A percentile compares a stretch with the other conserved stretches of the same genome.
phyloP scores from a whole-genome alignment of 768 basidiomycete species.

The Leccinum incarnatum region DNA sequence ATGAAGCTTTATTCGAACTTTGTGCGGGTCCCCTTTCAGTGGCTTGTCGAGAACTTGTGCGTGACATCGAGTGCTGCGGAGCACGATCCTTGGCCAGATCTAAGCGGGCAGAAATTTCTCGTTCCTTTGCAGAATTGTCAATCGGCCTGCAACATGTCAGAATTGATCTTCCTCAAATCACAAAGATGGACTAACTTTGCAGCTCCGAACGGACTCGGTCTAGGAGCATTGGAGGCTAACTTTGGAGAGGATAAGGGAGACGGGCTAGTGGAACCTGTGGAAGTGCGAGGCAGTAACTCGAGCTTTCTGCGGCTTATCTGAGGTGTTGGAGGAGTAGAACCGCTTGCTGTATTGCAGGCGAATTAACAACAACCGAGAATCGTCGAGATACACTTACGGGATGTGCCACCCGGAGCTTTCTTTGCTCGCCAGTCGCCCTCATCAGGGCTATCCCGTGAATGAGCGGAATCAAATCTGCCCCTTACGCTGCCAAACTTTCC shows the following conservation, averaged over 20 bases:
- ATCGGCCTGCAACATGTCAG: conserved; percentile 60
- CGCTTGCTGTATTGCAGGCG: conserved; percentile 45
- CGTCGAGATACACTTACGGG: conserved; percentile 50
- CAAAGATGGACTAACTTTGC: conserved; percentile 57
- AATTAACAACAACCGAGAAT: conserved; percentile 13
- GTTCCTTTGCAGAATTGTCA: conserved; percentile 75
- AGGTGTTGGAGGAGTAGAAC: conserved; percentile 79
- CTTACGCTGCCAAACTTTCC: conserved; percentile 45
- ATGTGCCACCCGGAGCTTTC: conserved; percentile 47
- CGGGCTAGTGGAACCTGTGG: conserved; percentile 59
- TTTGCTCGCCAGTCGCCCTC: conserved; percentile 74
- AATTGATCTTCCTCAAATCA: background rate
- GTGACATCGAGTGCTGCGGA: conserved; percentile 41
- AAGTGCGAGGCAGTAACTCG: conserved; percentile 80
- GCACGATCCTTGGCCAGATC: conserved; percentile 38
- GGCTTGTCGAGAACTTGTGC: conserved; percentile 46
- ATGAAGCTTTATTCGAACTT: conserved; percentile 32
- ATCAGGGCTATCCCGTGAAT: conserved; percentile 49
- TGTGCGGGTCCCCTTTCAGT: conserved; percentile 42
- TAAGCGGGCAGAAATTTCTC: conserved; percentile 67
- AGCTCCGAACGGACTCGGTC: conserved; percentile 82
- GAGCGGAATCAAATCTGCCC: conserved; percentile 53
- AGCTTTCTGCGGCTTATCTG: conserved; percentile 77
- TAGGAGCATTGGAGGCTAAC: conserved; percentile 48
- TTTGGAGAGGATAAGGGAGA: conserved; percentile 81